Evolutionary conservation across 495 filamentous ascomycete species (phyloP).

Genomic region (Podospora anserina): DNA sequence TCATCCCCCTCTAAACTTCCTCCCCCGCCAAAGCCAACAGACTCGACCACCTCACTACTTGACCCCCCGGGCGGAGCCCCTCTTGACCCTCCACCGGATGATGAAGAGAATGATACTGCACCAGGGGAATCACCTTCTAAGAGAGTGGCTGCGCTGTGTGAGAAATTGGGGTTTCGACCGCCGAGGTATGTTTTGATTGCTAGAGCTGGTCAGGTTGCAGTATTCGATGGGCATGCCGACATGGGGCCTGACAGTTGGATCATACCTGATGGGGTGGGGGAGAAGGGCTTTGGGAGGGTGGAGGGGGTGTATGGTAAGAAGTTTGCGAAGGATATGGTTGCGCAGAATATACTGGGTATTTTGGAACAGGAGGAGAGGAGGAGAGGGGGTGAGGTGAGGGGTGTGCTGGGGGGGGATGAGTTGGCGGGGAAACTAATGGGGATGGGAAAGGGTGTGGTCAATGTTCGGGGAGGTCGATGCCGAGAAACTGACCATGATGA

Average conservation of each 20-base stretch:
- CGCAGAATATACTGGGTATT: conserved; percentile 29
- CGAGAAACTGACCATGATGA: too few species aligned
- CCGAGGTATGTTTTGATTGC: background rate
- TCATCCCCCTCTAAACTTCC: background rate
- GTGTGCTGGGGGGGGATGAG: conserved; percentile 2
- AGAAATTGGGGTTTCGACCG: background rate
- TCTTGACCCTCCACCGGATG: background rate
- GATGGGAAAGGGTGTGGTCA: too few species aligned
- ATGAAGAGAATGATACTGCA: background rate
- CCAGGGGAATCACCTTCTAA: background rate
- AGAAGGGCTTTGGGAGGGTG: conserved; percentile 14
- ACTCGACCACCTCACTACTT: background rate
- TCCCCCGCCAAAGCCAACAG: background rate
- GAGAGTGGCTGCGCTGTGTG: background rate
- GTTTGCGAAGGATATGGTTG: conserved; percentile 31
- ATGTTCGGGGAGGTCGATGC: too few species aligned
- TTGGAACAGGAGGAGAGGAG: conserved; percentile 19
- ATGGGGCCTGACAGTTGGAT: conserved; percentile 20
- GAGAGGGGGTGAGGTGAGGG: conserved; percentile 10
- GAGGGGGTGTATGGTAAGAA: conserved; percentile 26
- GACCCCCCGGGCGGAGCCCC: background rate
- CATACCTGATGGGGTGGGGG: conserved; percentile 26
- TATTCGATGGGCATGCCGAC: conserved; percentile 21
- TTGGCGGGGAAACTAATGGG: background rate
- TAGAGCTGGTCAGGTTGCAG: background rate